Evolutionary conservation across 805 yeast genomes (phyloP), one percentile per base, ranked within the genome.

Genomic region (Monosporozyma aquatica): DNA sequence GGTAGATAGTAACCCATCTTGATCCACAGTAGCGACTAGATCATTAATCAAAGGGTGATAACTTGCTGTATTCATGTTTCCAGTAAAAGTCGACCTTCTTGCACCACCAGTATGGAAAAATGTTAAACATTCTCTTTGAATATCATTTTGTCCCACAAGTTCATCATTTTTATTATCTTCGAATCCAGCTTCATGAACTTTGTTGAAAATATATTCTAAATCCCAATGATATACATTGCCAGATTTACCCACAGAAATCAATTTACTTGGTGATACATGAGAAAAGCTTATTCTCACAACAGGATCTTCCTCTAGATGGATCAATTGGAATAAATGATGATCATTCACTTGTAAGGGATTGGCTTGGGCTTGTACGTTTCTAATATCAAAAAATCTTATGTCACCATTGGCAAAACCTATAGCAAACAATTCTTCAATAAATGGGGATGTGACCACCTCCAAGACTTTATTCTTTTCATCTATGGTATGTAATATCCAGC

Each of bases 151-250:
- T 11, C 15, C 26, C 15, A 29, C 38, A 6, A 37, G 20, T 20
- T 47, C 42, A 14, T 22, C 28, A 30, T 21, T 18, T 7, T 42
- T 34, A 10, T 17, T 21, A 20, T 29, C 28, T 14, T 14, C 21
- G 5, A 67, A 62, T 35, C 64, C 68, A 3, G 65, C 75, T 20
- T 56, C 61, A 5, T 65, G 68, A 8, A 62, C 70, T n/a, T 56
- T 66, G 6, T 62, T 67, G 67, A 68, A 21, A 57, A 61, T 56
- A 26, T 48, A 64, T 44, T 65, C 69, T 14, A 54, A 24, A 43
- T 57, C 56, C 66, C 66, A 61, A 21, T 58, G 64, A 41, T 57
- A 60, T 7, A 61, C 56, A 33, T 54, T 56, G 13, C 66, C 66
- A 9, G 49, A 40, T 2, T 44, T 46, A 17, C 63, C 62, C 17